Conservation (phyloP, 2,329 filamentous ascomycete genomes). For the Diplodia intermedia region DNA sequence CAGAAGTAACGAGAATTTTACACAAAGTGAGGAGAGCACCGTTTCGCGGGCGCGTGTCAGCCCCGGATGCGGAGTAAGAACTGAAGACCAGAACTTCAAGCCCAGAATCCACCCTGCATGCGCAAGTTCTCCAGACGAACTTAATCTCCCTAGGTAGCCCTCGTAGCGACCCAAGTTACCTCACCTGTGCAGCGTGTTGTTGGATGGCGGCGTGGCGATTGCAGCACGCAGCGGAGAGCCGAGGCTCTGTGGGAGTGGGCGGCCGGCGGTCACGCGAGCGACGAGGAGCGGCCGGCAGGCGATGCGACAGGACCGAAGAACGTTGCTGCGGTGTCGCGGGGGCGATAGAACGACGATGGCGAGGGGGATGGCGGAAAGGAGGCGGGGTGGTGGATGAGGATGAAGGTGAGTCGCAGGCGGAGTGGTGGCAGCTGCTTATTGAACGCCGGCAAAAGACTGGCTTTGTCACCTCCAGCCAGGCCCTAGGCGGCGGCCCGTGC, state of each 20-base stretch:
- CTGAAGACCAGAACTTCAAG: slow-evolving; percentile 34
- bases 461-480: not conserved
- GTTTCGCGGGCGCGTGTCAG: slow-evolving; percentile 22
- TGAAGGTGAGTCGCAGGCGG: slow-evolving; percentile 19
- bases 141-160: slow-evolving; percentile 28
- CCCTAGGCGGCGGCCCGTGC: not conserved
- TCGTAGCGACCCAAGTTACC: slow-evolving; percentile 28
- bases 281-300: slow-evolving; percentile 3
- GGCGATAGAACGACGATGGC: slow-evolving; percentile 9
- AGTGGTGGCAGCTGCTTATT: slow-evolving; percentile 24
- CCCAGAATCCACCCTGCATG: slow-evolving; percentile 28
- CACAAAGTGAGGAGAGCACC: slow-evolving; percentile 33
- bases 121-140: slow-evolving; percentile 30
- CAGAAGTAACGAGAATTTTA: slow-evolving; percentile 32
- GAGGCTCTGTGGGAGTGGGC: slow-evolving; percentile 24
- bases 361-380: slow-evolving; percentile 22
- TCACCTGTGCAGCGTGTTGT: slow-evolving; percentile 31
- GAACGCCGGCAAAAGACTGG: not conserved
- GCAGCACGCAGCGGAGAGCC: slow-evolving; percentile 19
- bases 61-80: slow-evolving; percentile 32
- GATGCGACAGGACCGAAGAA: not conserved
- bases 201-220: slow-evolving; percentile 15
- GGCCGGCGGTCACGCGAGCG: slow-evolving; percentile 30
- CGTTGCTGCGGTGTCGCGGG: slow-evolving; percentile 5
- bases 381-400: slow-evolving; percentile 13